Percentiles rank a stretch among this genome's conserved stretches.
These are phyloP conservation scores for Taxillus chinensis DNA, from an alignment of 164 flowering plant species.

Conservation along the genomic window DNA sequence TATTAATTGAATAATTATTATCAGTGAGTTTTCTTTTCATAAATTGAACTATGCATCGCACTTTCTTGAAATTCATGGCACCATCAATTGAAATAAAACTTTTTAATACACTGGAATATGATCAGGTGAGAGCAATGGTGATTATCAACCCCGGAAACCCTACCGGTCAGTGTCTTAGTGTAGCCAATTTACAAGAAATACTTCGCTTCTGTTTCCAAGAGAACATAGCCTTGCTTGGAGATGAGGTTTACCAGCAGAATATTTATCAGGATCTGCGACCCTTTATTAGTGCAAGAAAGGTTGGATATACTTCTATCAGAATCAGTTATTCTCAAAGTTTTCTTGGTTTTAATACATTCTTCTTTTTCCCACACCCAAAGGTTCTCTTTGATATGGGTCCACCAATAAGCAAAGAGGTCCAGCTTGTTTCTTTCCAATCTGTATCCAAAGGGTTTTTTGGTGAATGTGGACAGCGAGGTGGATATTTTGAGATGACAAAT, in stretches of 20 bases:
- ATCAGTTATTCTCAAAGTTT: not conserved
- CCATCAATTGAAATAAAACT: not conserved
- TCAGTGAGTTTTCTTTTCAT: not conserved
- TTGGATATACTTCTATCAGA: constrained; percentile 13
- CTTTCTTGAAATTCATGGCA: not conserved
- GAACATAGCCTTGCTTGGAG: constrained; percentile 74
- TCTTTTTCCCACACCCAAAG: constrained; percentile 23
- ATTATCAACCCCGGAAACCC: constrained; percentile 99
- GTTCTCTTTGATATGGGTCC: constrained; percentile 84
- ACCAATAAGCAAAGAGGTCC: constrained; percentile 77
- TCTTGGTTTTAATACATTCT: not conserved
- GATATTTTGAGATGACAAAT: constrained; percentile 98
- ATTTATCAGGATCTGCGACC: constrained; percentile 96
- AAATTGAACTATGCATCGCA: not conserved
- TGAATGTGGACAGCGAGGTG: constrained; percentile 98
- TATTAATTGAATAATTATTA: not conserved
- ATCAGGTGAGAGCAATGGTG: constrained; percentile 94
- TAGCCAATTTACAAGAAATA: constrained; percentile 65
- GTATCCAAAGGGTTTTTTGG: constrained; percentile 98
- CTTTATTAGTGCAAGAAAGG: constrained; percentile 88
- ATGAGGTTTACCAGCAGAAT: constrained; percentile 97
- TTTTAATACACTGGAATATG: constrained; percentile 8
- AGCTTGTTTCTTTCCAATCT: constrained; percentile 93
- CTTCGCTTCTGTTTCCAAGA: constrained; percentile 63
- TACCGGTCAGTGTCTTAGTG: constrained; percentile 94